Evolutionary conservation across 2,329 filamentous ascomycete species (phyloP).

Genomic region (Stagonosporopsis tanaceti): DNA sequence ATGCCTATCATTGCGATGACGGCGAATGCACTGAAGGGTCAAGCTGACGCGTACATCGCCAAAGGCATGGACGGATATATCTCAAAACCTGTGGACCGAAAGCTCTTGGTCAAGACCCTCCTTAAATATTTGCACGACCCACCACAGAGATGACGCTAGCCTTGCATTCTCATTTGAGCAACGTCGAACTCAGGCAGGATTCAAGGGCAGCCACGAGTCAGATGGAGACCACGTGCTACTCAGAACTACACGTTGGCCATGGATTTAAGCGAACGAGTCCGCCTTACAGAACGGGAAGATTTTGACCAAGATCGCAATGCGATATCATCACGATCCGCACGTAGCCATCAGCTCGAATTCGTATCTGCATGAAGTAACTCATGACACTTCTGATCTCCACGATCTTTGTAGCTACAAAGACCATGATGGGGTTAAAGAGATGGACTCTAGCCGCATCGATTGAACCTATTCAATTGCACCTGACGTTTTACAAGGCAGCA

Average conservation of each 20-base stretch:
- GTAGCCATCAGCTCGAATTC: too few relatives aligned
- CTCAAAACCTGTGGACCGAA: slow-evolving; percentile 63
- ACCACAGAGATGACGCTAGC: neutral
- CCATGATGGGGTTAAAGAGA: neutral
- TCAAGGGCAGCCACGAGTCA: too few relatives aligned
- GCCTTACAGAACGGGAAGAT: neutral
- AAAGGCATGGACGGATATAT: slow-evolving; percentile 66
- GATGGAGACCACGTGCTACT: too few relatives aligned
- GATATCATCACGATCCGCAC: neutral
- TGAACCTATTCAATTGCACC: neutral
- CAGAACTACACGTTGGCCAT: neutral
- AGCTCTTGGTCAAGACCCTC: slow-evolving; percentile 56
- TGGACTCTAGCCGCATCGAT: neutral
- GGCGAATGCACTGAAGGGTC: slow-evolving; percentile 64
- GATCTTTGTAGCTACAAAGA: neutral
- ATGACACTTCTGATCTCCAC: too few relatives aligned
- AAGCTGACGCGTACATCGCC: slow-evolving; percentile 61
- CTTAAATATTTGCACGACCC: slow-evolving; percentile 33
- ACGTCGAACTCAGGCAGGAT: too few relatives aligned
- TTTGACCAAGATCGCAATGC: neutral
- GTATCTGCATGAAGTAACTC: too few relatives aligned
- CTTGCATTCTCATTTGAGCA: neutral
- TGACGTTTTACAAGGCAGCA: neutral
- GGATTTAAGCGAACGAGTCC: neutral
- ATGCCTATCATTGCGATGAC: slow-evolving; percentile 64